These are phyloP conservation scores for Leccinum subrobustum DNA, from an alignment of 1,284 basidiomycete genomes.

Conservation along the genomic window DNA sequence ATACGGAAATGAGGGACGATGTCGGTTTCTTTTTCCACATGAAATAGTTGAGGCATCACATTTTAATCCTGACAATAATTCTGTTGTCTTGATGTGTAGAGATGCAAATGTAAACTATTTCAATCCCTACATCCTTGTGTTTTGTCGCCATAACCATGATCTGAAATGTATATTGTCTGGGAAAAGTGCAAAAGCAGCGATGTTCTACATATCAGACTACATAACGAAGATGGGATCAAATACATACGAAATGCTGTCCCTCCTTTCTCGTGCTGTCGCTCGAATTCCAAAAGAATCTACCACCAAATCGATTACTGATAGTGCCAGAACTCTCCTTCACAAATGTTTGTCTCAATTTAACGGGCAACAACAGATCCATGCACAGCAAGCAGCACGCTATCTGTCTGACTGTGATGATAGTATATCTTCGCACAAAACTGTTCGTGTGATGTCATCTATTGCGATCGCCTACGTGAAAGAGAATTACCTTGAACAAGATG, in stretches of 20 bases:
- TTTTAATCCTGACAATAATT: neutral
- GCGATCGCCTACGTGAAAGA: neutral
- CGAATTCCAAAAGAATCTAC: neutral
- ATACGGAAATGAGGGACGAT: neutral
- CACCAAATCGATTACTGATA: too few species aligned
- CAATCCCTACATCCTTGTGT: constrained; percentile 14
- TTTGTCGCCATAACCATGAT: constrained; percentile 16
- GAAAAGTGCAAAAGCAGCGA: constrained; percentile 13
- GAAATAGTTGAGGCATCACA: constrained; percentile 1
- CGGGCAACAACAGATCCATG: constrained; percentile 15
- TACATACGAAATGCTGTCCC: constrained; percentile 10
- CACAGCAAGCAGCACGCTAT: constrained; percentile 13
- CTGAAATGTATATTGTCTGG: constrained; percentile 17
- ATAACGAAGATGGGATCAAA: constrained; percentile 14
- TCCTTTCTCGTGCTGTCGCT: constrained; percentile 9
- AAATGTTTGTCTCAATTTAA: constrained; percentile 14
- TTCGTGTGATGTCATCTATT: neutral
- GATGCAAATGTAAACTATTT: constrained; percentile 10
- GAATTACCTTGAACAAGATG: too few species aligned
- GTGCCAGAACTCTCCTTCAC: too few species aligned
- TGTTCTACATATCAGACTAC: constrained; percentile 20
- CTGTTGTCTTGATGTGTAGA: neutral
- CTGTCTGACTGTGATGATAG: constrained; percentile 6
- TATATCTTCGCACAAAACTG: constrained; percentile 8
- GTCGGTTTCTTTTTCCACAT: constrained; percentile 11